These are phyloP conservation scores for Xylaria sp. DNA, from an alignment of 2,329 filamentous ascomycete genomes.

Conservation along the genomic window DNA sequence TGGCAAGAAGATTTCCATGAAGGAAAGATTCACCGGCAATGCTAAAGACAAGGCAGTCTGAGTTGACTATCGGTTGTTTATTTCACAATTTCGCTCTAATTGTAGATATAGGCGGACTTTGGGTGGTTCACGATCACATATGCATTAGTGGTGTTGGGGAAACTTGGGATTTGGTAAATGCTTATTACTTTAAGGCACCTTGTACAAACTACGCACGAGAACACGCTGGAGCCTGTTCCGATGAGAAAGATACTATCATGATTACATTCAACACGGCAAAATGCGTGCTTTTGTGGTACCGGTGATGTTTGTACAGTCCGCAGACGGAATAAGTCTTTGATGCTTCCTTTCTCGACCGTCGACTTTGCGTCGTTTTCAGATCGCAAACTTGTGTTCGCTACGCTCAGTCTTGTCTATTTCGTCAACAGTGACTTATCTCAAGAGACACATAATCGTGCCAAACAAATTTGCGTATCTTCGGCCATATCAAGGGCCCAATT, in stretches of 20 bases:
- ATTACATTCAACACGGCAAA: neutral
- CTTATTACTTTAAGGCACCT: neutral
- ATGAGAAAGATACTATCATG: neutral
- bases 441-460: neutral
- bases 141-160: conserved; percentile 31
- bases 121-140: conserved; percentile 16
- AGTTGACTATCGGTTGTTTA: neutral
- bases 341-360: neutral
- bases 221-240: neutral
- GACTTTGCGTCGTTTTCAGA: neutral
- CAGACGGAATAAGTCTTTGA: neutral
- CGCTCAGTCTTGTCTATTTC: neutral
- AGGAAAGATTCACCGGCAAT: conserved; percentile 26
- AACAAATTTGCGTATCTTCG: neutral
- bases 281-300: neutral
- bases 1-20: conserved; percentile 55
- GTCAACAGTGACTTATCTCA: neutral
- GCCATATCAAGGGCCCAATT: neutral
- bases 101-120: conserved; percentile 24
- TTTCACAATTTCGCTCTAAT: neutral
- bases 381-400: neutral
- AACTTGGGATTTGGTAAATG: conserved; percentile 2
- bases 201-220: conserved; percentile 9
- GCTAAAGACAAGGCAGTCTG: conserved; percentile 20
- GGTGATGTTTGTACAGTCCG: neutral